These are phyloP conservation scores for Penicillium goetzii DNA, from an alignment of 495 filamentous ascomycete genomes.

Conservation along the genomic window DNA sequence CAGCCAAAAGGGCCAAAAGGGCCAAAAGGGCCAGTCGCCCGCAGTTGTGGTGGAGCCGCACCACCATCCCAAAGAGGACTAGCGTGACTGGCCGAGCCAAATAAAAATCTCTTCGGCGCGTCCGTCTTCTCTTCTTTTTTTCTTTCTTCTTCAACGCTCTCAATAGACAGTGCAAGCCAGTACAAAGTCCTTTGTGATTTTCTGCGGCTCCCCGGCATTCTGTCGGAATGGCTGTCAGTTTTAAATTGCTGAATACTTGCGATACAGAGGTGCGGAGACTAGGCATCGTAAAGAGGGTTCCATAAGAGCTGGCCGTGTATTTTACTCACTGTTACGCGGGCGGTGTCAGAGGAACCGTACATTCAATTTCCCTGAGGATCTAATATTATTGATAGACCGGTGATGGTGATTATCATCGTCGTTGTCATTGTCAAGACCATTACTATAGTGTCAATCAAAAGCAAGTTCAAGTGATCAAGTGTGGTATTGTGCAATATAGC, in stretches of 20 bases:
- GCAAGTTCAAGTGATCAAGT: conserved; percentile 1
- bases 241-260: conserved; percentile 69
- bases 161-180: conserved; percentile 89
- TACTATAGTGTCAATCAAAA: not conserved
- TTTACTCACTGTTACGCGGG: conserved; percentile 69
- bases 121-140: conserved; percentile 32
- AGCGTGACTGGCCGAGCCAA: conserved; percentile 33
- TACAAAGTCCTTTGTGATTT: conserved; percentile 50
- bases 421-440: conserved; percentile 5
- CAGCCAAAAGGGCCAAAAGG: not conserved
- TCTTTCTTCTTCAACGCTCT: conserved; percentile 66
- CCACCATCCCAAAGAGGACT: conserved; percentile 33
- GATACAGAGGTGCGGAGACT: conserved; percentile 85
- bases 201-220: conserved; percentile 66
- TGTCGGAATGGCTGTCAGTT: conserved; percentile 60
- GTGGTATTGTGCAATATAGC: conserved; percentile 22
- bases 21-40: conserved; percentile 14
- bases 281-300: conserved; percentile 62
- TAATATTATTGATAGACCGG: too few relatives aligned
- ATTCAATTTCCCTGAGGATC: conserved; percentile 37
- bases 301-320: conserved; percentile 92
- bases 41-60: conserved; percentile 20
- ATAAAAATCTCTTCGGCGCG: conserved; percentile 37
- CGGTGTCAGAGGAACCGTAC: conserved; percentile 90
- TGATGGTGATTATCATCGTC: too few relatives aligned